Conservation (phyloP, 73 alveolate genomes). For the Tetrahymena malaccensis region DNA sequence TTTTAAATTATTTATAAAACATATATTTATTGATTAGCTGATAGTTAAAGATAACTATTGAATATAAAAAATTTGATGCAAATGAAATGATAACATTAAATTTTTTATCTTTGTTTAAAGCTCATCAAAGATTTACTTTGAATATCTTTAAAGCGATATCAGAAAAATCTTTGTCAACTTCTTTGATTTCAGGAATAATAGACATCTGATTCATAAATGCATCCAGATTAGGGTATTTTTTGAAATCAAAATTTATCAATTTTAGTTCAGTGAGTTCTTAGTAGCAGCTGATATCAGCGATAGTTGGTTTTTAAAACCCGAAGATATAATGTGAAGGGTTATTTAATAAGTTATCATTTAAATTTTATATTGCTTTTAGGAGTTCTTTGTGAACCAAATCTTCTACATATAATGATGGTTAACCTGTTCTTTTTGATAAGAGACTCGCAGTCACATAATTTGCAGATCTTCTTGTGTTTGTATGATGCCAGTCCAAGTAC, state of each 20-base stretch:
- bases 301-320: not conserved
- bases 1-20: no score
- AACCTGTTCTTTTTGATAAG: not conserved
- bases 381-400: not conserved
- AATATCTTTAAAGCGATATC: not conserved
- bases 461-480: not conserved
- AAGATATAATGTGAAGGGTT: not conserved
- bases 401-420: not conserved
- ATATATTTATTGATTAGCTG: no score
- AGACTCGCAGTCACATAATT: not conserved
- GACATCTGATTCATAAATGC: not conserved
- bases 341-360: not conserved
- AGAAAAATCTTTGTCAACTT: not conserved
- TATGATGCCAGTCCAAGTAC: not conserved
- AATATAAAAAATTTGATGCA: not conserved
- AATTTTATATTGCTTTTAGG: not conserved
- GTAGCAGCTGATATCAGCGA: not conserved
- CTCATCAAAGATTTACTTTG: not conserved
- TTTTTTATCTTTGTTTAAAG: not conserved
- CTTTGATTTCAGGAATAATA: not conserved
- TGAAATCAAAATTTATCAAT: not conserved
- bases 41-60: no score
- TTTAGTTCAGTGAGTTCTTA: not conserved
- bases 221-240: not conserved
- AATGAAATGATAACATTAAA: not conserved